Evolutionary conservation across 352 stramenopile species (phyloP).

Genomic region (Phytophthora aleatoria): DNA sequence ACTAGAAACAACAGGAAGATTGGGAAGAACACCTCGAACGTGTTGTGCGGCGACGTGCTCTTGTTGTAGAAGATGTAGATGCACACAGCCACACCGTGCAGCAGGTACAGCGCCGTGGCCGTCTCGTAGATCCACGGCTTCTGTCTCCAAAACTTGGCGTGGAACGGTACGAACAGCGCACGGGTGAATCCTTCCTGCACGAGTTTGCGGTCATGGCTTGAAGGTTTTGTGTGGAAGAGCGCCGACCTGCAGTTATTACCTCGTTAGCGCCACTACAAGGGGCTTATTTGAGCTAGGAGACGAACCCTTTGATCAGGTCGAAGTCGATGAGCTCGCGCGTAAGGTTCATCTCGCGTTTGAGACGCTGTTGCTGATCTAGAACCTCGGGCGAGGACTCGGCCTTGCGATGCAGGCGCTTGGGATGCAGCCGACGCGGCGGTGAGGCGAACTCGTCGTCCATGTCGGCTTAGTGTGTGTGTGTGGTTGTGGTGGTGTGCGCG

Average conservation of each 20-base stretch:
- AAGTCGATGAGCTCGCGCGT: slow-evolving; percentile 86
- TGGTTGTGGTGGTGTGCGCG: neutral
- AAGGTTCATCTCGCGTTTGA: slow-evolving; percentile 67
- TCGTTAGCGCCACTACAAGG: slow-evolving; percentile 5
- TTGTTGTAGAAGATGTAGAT: slow-evolving; percentile 61
- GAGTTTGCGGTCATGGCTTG: slow-evolving; percentile 80
- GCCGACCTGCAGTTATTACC: slow-evolving; percentile 51
- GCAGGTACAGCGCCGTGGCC: slow-evolving; percentile 55
- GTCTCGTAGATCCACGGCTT: slow-evolving; percentile 76
- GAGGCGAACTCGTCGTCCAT: slow-evolving; percentile 53
- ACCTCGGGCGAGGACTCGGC: slow-evolving; percentile 45
- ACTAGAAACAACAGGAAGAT: slow-evolving; percentile 63
- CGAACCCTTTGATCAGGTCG: slow-evolving; percentile 85
- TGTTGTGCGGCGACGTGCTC: slow-evolving; percentile 54
- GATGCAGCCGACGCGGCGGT: slow-evolving; percentile 24
- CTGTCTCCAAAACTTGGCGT: slow-evolving; percentile 74
- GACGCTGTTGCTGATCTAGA: slow-evolving; percentile 41
- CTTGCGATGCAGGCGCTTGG: slow-evolving; percentile 58
- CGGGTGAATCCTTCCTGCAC: slow-evolving; percentile 73
- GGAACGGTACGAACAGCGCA: slow-evolving; percentile 76
- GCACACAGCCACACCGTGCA: slow-evolving; percentile 51
- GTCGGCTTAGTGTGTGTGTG: neutral
- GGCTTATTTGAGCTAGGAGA: neutral
- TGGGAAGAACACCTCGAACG: slow-evolving; percentile 74
- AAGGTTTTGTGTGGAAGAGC: slow-evolving; percentile 87